These are phyloP conservation scores for Aspergillus saccharolyticus DNA, from an alignment of 495 filamentous ascomycete species.

Conservation along the genomic window DNA sequence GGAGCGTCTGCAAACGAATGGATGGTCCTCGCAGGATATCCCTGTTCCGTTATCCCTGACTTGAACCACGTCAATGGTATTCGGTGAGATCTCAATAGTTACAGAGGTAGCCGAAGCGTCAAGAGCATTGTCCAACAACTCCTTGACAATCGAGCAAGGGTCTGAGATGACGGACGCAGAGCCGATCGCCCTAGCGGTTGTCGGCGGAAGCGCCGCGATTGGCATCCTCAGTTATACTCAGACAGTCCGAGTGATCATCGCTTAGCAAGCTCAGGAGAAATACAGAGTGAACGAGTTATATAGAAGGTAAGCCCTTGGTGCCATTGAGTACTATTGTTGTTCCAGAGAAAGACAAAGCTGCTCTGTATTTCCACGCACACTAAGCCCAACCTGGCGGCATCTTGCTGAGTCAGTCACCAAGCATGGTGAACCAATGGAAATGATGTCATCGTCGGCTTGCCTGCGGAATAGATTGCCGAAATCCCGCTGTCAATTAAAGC, in stretches of 20 bases:
- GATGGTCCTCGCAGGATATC: constrained; percentile 66
- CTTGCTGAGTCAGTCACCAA: background rate
- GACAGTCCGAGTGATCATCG: background rate
- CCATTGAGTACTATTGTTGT: background rate
- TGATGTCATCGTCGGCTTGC: background rate
- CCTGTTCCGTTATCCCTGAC: constrained; percentile 88
- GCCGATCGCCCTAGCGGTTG: constrained; percentile 62
- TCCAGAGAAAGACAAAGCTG: background rate
- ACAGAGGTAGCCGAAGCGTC: constrained; percentile 75
- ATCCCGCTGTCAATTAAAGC: background rate
- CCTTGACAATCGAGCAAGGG: constrained; percentile 73
- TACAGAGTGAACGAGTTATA: background rate
- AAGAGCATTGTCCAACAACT: constrained; percentile 86
- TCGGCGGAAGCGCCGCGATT: constrained; percentile 62
- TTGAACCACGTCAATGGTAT: constrained; percentile 78
- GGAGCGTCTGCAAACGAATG: constrained; percentile 60
- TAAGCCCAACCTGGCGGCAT: background rate
- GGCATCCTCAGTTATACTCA: constrained; percentile 36
- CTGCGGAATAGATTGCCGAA: too few species aligned
- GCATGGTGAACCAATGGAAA: background rate
- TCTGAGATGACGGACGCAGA: constrained; percentile 70
- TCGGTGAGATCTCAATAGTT: constrained; percentile 65
- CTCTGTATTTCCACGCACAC: background rate
- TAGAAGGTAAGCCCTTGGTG: background rate
- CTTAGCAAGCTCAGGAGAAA: background rate